Evolutionary conservation across 768 basidiomycete genomes (phyloP), one percentile per base, ranked within the genome.

Genomic region (Suillus discolor): DNA sequence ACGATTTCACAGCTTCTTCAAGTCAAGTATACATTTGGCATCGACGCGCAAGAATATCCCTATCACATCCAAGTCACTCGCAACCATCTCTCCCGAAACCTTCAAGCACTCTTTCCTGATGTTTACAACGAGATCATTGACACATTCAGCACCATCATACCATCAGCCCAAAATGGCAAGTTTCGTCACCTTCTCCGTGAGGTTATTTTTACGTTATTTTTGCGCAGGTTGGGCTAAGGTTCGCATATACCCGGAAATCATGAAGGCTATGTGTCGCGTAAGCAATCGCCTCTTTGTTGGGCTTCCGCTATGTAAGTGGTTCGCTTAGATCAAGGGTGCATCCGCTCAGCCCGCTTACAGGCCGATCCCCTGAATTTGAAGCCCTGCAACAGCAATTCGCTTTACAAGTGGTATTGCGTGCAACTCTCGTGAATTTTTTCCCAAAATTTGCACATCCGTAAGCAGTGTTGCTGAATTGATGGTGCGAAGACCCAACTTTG

Each of bases 221-320:
- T 13, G 25, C 44, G 49, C 39, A 80, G 79, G 68, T 28, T 80
- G 79, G 79, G 62, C 66, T 16, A 68, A 68, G 53, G 61, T 81
- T 13, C 66, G 69, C 45, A 73, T 73, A 44, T 71, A 70, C 61
- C 66, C 71, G 66, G 71, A 73, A 63, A 70, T 74, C 53, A 72
- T 77, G 66, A 69, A 71, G 42, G 75, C 77, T 62, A 75, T 75
- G 62, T 76, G 75, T 69, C 78, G 80, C 67, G 72, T 70, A 64
- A 80, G 77, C 59, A 82, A 80, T 63, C 80, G 82, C 31, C 65
- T 81, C 45, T 82, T 81, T 57, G 78, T 82, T 34, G 81, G 81
- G 2, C 57, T 72, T 6, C 75, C 78, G 15, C 63, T 80, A 57
- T 80, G 82, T 82, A 62, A 62, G 76, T 71, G 42, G 54, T 54